These are phyloP conservation scores for Pogostemon cablin DNA, from an alignment of 257 asterid genomes.

Conservation along the genomic window DNA sequence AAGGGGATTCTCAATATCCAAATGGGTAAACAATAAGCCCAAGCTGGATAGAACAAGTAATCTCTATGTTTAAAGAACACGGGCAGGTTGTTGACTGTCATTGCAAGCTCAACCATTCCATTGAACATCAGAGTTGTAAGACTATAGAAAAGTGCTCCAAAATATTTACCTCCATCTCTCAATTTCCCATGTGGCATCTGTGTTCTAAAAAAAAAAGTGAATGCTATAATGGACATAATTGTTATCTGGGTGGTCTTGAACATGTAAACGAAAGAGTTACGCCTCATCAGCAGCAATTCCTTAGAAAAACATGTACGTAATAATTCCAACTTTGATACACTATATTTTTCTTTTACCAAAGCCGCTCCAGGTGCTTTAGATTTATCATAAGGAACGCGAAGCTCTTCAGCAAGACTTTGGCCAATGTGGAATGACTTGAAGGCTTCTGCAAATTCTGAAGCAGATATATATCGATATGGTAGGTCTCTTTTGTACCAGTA, in stretches of 20 bases:
- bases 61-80: conserved; percentile 61
- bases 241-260: conserved; percentile 47
- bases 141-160: conserved; percentile 50
- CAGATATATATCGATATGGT: conserved; percentile 44
- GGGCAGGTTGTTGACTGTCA: conserved; percentile 47
- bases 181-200: conserved; percentile 44
- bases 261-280: conserved; percentile 50
- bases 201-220: conserved; percentile 48
- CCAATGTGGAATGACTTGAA: conserved; percentile 49
- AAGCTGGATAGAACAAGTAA: conserved; percentile 50
- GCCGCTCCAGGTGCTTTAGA: conserved; percentile 44
- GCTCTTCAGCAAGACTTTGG: conserved; percentile 39
- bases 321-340: conserved; percentile 43
- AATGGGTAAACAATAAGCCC: conserved; percentile 57
- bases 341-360: conserved; percentile 43
- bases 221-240: conserved; percentile 38
- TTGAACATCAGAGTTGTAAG: conserved; percentile 45
- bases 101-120: conserved; percentile 51
- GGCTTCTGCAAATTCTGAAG: conserved; percentile 37
- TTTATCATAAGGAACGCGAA: conserved; percentile 43
- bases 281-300: conserved; percentile 51
- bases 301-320: conserved; percentile 47
- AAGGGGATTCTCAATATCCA: conserved; percentile 48
- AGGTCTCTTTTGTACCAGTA: conserved; percentile 45
- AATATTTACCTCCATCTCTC: conserved; percentile 42